phyloP scores from a whole-genome alignment of 2,329 filamentous ascomycete species.

The Fusarium subglutinans region DNA sequence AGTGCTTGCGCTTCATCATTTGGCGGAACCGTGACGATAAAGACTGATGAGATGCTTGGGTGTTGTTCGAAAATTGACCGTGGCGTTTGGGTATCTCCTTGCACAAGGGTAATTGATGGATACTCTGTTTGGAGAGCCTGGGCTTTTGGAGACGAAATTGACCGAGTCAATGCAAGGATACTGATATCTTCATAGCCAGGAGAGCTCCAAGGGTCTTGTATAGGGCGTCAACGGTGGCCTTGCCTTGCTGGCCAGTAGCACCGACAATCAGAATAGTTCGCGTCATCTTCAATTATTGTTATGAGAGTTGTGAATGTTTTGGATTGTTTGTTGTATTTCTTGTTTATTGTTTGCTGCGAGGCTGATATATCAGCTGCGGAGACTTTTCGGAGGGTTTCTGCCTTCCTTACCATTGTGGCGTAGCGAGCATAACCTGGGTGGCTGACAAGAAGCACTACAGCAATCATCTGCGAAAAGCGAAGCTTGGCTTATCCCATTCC shows the following conservation, averaged over 20 bases:
- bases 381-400: background rate
- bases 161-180: constrained; percentile 16
- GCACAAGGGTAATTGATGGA: constrained; percentile 11
- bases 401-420: background rate
- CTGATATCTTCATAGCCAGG: background rate
- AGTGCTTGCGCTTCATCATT: constrained; percentile 39
- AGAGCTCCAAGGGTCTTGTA: background rate
- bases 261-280: constrained; percentile 24
- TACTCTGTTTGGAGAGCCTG: background rate
- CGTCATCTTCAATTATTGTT: background rate
- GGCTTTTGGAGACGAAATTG: background rate
- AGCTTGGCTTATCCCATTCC: background rate
- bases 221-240: constrained; percentile 15
- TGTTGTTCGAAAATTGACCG: constrained; percentile 30
- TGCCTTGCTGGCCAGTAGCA: constrained; percentile 30
- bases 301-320: rapidly evolving
- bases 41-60: constrained; percentile 36
- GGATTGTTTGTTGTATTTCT: background rate
- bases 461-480: background rate
- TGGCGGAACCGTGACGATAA: constrained; percentile 42
- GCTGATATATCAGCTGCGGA: background rate
- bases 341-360: background rate
- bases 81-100: constrained; percentile 8
- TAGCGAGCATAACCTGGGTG: background rate
- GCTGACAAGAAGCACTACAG: background rate